Conservation (phyloP, 2,329 filamentous ascomycete species). For the Beauveria brongniartii region DNA sequence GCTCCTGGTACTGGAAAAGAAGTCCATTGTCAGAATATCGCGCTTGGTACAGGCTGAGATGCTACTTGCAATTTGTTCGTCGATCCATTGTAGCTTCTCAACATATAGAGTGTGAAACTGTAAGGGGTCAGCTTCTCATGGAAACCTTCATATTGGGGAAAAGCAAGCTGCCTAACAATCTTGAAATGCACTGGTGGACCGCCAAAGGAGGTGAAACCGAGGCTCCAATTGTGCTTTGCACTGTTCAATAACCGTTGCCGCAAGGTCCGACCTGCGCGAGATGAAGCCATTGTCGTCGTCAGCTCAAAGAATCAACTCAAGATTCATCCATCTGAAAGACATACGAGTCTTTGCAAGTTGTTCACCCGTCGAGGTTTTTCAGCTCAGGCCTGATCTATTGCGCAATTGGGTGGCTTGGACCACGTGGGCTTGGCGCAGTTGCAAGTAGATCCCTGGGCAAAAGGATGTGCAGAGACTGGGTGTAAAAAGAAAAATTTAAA, state of each 20-base stretch:
- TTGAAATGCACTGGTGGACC: constrained; percentile 64
- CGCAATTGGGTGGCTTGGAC: background rate
- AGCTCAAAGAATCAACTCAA: background rate
- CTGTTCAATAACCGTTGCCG: background rate
- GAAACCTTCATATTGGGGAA: background rate
- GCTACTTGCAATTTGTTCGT: constrained; percentile 52
- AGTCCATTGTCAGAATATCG: background rate
- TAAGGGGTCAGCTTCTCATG: background rate
- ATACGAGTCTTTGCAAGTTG: background rate
- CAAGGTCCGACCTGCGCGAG: background rate
- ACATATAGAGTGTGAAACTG: constrained; percentile 55
- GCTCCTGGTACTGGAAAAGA: constrained; percentile 54
- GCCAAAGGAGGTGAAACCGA: constrained; percentile 59
- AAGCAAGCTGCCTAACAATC: constrained; percentile 36
- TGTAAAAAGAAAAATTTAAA: background rate
- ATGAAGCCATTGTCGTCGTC: background rate
- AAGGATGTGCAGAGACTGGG: background rate
- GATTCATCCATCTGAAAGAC: background rate
- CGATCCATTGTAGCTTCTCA: constrained; percentile 52
- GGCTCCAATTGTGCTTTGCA: constrained; percentile 39
- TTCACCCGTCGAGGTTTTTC: background rate
- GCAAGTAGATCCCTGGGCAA: background rate
- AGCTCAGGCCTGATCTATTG: background rate
- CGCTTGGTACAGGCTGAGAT: too few relatives aligned
- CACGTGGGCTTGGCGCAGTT: constrained; percentile 9